Evolutionary conservation across 805 yeast genomes (phyloP).

Genomic region (Metschnikowia amazonensis): DNA sequence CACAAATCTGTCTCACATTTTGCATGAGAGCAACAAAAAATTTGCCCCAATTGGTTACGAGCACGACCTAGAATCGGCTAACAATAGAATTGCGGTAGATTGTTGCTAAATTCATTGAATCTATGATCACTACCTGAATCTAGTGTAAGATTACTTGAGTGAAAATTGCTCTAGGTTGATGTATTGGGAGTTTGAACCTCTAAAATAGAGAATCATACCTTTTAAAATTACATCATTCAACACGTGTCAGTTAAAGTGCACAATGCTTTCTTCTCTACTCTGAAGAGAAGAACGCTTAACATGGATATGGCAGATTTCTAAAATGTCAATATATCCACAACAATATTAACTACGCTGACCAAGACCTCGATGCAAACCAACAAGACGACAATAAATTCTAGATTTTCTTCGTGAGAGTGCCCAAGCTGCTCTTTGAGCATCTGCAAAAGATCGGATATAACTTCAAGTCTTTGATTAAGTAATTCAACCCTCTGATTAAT

Average conservation of each 20-base stretch:
- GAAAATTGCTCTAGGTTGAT: background rate
- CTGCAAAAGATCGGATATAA: conserved; percentile 85
- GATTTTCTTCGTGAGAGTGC: conserved; percentile 85
- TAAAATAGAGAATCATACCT: too few relatives aligned
- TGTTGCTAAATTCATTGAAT: background rate
- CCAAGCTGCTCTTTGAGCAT: conserved; percentile 97
- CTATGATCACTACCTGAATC: background rate
- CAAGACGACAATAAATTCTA: conserved; percentile 86
- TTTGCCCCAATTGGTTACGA: conserved; percentile 5
- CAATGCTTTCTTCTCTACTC: background rate
- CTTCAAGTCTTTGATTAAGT: conserved; percentile 88
- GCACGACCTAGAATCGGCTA: background rate
- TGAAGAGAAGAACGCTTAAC: background rate
- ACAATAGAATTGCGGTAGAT: background rate
- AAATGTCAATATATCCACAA: conserved; percentile 49
- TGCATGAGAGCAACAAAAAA: conserved; percentile 5
- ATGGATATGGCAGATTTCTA: background rate
- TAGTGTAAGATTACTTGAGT: background rate
- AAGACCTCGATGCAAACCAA: conserved; percentile 89
- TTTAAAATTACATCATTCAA: background rate
- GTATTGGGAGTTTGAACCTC: background rate
- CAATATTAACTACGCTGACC: conserved; percentile 79
- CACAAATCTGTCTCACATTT: background rate
- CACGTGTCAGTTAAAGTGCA: background rate
- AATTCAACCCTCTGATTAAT: conserved; percentile 90